Evolutionary conservation across 441 rosid genomes (phyloP).

Genomic region (Gossypium schwendimanii): DNA sequence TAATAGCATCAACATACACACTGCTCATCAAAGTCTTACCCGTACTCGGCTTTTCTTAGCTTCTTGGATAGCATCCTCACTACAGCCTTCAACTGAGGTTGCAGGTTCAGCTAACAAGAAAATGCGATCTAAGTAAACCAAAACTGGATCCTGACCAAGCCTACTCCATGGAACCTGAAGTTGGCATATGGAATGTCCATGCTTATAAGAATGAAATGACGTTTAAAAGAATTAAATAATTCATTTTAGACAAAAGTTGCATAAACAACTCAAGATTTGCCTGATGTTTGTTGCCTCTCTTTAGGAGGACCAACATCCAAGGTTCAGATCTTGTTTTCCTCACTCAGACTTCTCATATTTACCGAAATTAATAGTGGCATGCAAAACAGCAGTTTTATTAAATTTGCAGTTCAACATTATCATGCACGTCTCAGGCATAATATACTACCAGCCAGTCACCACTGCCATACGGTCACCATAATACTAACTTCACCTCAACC

Average conservation of each 20-base stretch:
- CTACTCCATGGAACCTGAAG: slow-evolving; percentile 98
- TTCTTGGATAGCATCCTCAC: slow-evolving; percentile 86
- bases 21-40: slow-evolving; percentile 50
- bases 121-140: slow-evolving; percentile 80
- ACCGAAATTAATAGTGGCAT: not conserved
- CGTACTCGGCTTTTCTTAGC: slow-evolving; percentile 74
- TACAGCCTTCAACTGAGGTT: slow-evolving; percentile 68
- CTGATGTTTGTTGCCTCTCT: not conserved
- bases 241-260: not conserved
- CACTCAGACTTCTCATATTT: not conserved
- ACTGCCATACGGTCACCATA: not conserved
- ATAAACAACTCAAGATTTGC: not conserved
- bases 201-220: not conserved
- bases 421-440: not conserved
- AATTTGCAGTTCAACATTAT: not conserved
- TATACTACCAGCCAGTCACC: not conserved
- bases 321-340: not conserved
- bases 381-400: not conserved
- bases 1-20: slow-evolving; percentile 8
- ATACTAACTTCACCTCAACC: not conserved
- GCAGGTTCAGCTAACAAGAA: slow-evolving; percentile 80
- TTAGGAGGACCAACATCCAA: not conserved
- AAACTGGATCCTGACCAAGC: slow-evolving; percentile 97
- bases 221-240: not conserved
- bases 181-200: not conserved